Evolutionary conservation across 2,329 filamentous ascomycete genomes (phyloP), one percentile per base, ranked within the genome.

Genomic region (Phyllosticta capitalensis): DNA sequence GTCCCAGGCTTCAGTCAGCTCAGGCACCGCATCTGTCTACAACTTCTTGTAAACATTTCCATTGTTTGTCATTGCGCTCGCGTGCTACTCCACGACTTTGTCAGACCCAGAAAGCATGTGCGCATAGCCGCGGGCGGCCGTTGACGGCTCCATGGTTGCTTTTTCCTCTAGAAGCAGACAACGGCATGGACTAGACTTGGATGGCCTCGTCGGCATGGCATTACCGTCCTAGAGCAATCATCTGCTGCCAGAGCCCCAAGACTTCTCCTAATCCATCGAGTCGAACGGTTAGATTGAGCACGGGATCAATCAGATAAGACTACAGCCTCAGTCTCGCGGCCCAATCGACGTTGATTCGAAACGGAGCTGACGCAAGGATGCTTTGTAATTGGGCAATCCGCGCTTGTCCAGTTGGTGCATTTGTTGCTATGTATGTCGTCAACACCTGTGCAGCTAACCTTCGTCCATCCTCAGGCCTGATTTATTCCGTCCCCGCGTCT

Each of bases 401-500:
- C 38, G 38, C 38, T n/a, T 45, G 38, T 45, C 14, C 38, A 45
- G 38, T 45, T 45, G 17, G 38, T 45, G 17, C 14, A n/a, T 45
- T 14, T 12, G 10, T 17, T 30, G 30, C 20, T 10, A 20, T 49
- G 24, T 38, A 59, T 59, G 52, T 50, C 56, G 56, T 59, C 56
- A 59, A 59, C 52, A 59, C 38, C 38, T 45, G 38, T 45, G 38
- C 14, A n/a, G 38, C 38, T 45, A 45, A 45, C 38, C 7, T n/a
- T 38, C 9, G 30, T 54, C 51, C 21, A 33, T 50, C 33, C 52
- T 26, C 6, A n/a, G 52, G 22, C 56, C 30, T 26, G 21, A 58
- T 58, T 26, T 17, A 54, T 58, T 26, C 20, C 56, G 51, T 53
- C 51, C 56, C 52, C 56, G 56, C 56, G 51, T 54, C 50, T 54